phyloP scores from a whole-genome alignment of 495 filamentous ascomycete genomes.

The Xylaria sp. region DNA sequence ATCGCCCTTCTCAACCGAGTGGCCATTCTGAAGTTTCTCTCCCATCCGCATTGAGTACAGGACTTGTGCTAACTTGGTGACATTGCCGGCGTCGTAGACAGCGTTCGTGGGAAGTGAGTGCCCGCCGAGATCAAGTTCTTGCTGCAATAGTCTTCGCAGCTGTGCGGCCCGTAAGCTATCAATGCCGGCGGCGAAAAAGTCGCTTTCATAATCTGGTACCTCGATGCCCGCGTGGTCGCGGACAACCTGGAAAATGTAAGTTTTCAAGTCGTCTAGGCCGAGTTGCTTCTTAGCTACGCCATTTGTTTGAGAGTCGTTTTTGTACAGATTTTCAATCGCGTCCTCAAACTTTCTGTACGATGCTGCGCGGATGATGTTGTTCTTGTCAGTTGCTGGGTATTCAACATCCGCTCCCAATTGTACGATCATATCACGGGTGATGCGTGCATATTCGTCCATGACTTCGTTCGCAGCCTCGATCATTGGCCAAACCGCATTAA shows the following conservation, averaged over 20 bases:
- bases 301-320: conserved; percentile 38
- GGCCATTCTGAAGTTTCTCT: conserved; percentile 20
- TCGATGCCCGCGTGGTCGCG: conserved; percentile 49
- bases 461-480: conserved; percentile 56
- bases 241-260: conserved; percentile 52
- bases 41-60: conserved; percentile 51
- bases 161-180: conserved; percentile 69
- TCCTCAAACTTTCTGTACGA: conserved; percentile 56
- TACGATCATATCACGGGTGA: conserved; percentile 61
- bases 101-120: conserved; percentile 51
- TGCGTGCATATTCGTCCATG: conserved; percentile 61
- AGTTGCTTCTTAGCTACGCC: conserved; percentile 44
- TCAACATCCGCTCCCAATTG: conserved; percentile 49
- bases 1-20: conserved; percentile 36
- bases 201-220: conserved; percentile 47
- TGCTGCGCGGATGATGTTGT: conserved; percentile 62
- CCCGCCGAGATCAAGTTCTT: conserved; percentile 50
- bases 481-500: conserved; percentile 56
- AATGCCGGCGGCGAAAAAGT: conserved; percentile 64
- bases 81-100: conserved; percentile 59
- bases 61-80: conserved; percentile 52
- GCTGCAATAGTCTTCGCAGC: conserved; percentile 57
- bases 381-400: conserved; percentile 63
- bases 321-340: conserved; percentile 58
- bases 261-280: conserved; percentile 46